Evolutionary conservation across 495 filamentous ascomycete genomes (phyloP).

Genomic region (Hapsidospora chrysogenum): DNA sequence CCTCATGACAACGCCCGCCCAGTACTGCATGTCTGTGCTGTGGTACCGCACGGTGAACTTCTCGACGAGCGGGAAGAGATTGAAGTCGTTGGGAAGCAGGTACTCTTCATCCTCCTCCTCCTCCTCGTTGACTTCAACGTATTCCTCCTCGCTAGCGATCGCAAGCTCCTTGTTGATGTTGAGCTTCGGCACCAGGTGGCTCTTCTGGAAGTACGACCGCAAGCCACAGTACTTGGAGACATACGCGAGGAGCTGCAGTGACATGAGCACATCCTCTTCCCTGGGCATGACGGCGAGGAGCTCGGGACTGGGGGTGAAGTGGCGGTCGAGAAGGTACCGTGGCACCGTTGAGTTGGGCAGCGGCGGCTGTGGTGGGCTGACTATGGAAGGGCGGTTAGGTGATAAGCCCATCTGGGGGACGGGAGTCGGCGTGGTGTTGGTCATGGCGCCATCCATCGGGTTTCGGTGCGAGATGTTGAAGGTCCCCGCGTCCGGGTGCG

Average conservation of each 20-base stretch:
- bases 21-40: conserved; percentile 95
- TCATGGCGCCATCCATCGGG: conserved; percentile 74
- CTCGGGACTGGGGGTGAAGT: conserved; percentile 43
- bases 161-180: conserved; percentile 70
- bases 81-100: conserved; percentile 79
- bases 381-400: conserved; percentile 54
- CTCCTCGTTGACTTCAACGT: conserved; percentile 13
- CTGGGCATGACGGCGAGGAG: conserved; percentile 79
- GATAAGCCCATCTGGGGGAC: conserved; percentile 56
- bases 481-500: conserved; percentile 58
- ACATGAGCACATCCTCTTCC: conserved; percentile 96
- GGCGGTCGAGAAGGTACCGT: conserved; percentile 58
- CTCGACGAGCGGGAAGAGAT: conserved; percentile 95
- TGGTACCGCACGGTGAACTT: conserved; percentile 94
- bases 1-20: conserved; percentile 96
- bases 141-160: not conserved
- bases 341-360: conserved; percentile 47
- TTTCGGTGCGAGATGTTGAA: conserved; percentile 95
- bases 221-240: conserved; percentile 98
- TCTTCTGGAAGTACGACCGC: conserved; percentile 83
- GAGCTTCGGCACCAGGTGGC: conserved; percentile 82
- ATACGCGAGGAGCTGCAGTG: conserved; percentile 91
- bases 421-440: conserved; percentile 27
- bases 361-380: conserved; percentile 54
- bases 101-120: conserved; percentile 79